Conservation (phyloP, 305 asterid genomes). For the Solanum chacoense region DNA sequence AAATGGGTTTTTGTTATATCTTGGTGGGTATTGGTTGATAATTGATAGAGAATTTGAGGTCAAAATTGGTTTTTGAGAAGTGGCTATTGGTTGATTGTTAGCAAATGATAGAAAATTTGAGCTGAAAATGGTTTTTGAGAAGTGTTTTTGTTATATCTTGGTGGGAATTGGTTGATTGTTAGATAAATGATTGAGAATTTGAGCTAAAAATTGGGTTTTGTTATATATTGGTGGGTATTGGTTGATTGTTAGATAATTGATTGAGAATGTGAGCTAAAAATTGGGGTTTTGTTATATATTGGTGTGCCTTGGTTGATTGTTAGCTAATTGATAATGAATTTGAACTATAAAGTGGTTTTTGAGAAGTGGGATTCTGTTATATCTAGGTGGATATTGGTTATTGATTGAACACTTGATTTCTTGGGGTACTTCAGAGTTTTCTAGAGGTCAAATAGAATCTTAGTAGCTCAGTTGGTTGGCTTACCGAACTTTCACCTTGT, state of each 20-base stretch:
- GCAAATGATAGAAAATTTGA: background rate
- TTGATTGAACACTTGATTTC: background rate
- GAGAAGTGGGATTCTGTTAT: conserved; percentile 20
- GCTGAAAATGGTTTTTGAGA: conserved; percentile 27
- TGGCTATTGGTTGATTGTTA: background rate
- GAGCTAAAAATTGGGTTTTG: background rate
- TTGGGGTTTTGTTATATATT: background rate
- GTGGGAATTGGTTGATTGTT: background rate
- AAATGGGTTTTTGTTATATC: conserved; percentile 2
- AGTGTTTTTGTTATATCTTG: conserved; percentile 14
- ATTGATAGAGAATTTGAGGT: background rate
- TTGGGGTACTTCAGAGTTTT: background rate
- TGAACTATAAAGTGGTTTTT: conserved; percentile 24
- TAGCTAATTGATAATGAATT: background rate
- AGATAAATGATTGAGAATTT: background rate
- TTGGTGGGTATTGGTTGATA: background rate
- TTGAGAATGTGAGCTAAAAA: background rate
- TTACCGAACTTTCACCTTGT: background rate
- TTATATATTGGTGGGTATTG: conserved; percentile 3
- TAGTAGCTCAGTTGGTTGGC: background rate
- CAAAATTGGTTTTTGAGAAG: background rate
- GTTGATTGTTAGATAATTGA: background rate
- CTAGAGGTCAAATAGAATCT: background rate
- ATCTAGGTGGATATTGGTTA: conserved; percentile 1
- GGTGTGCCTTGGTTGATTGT: background rate